These are phyloP conservation scores for Leccinum disarticulatum DNA, from an alignment of 768 basidiomycete species.

Conservation along the genomic window DNA sequence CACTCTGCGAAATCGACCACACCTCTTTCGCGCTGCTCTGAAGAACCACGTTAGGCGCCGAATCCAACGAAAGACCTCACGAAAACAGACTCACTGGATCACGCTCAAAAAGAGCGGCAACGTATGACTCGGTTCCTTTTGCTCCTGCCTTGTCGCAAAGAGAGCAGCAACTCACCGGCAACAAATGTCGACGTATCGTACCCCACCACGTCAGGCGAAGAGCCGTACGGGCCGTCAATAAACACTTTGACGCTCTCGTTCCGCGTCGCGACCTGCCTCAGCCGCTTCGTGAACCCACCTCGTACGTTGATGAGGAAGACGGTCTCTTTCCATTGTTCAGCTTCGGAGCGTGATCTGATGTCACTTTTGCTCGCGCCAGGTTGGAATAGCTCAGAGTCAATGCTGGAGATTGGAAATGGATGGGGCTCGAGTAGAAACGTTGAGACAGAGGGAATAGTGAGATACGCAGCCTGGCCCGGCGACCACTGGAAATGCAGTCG, in stretches of 20 bases:
- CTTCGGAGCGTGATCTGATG: background rate
- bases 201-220: constrained; percentile 38
- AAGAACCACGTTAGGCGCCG: background rate
- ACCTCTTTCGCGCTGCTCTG: constrained; percentile 24
- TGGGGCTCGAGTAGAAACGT: constrained; percentile 50
- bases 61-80: background rate
- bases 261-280: constrained; percentile 36
- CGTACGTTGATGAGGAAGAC: constrained; percentile 61
- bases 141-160: background rate
- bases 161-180: constrained; percentile 38
- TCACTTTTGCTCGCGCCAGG: background rate
- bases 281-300: constrained; percentile 56
- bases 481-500: constrained; percentile 51
- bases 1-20: constrained; percentile 34
- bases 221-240: constrained; percentile 62
- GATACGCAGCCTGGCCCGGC: constrained; percentile 55
- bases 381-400: constrained; percentile 28
- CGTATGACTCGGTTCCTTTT: constrained; percentile 15
- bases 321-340: constrained; percentile 39
- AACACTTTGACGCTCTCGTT: constrained; percentile 42
- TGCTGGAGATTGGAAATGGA: constrained; percentile 60
- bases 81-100: constrained; percentile 37
- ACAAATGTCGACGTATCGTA: constrained; percentile 51
- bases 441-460: constrained; percentile 50
- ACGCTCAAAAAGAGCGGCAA: constrained; percentile 44